Percentiles rank a stretch among this genome's conserved stretches.
Evolutionary conservation across 2,329 filamentous ascomycete species (phyloP).

Genomic region (Exophiala sp.): DNA sequence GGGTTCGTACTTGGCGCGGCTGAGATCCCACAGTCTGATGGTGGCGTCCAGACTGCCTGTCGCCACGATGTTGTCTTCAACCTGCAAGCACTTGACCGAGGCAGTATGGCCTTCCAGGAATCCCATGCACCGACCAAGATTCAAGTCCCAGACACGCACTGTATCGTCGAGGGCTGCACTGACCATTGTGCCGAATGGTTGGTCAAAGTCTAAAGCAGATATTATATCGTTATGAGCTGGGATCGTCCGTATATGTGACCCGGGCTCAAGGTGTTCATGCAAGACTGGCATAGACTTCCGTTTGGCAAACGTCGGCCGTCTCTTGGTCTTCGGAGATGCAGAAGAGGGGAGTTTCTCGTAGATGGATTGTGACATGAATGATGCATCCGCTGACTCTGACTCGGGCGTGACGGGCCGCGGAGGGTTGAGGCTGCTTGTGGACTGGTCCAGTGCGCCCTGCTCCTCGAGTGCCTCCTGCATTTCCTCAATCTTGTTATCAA

Average conservation of each 20-base stretch:
- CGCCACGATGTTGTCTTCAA: slow-evolving; percentile 91
- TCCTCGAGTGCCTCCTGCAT: slow-evolving; percentile 54
- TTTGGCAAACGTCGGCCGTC: slow-evolving; percentile 45
- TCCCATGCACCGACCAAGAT: slow-evolving; percentile 85
- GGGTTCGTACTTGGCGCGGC: slow-evolving; percentile 76
- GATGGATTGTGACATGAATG: slow-evolving; percentile 96
- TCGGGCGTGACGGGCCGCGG: slow-evolving; percentile 44
- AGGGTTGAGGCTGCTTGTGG: slow-evolving; percentile 28
- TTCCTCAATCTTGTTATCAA: slow-evolving; percentile 59
- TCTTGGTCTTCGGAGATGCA: slow-evolving; percentile 42
- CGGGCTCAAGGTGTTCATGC: slow-evolving; percentile 90
- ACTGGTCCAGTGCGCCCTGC: slow-evolving; percentile 30
- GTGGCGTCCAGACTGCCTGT: slow-evolving; percentile 94
- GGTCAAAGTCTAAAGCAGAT: slow-evolving; percentile 89
- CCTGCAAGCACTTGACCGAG: slow-evolving; percentile 84
- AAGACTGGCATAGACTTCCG: slow-evolving; percentile 87
- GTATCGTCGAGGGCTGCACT: slow-evolving; percentile 89
- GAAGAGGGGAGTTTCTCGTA: slow-evolving; percentile 77
- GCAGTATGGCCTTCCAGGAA: slow-evolving; percentile 89
- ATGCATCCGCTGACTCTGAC: slow-evolving; percentile 45
- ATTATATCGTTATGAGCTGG: slow-evolving; percentile 83
- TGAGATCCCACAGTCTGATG: slow-evolving; percentile 91
- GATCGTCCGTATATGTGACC: slow-evolving; percentile 79
- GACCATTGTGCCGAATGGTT: slow-evolving; percentile 93
- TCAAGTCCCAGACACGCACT: slow-evolving; percentile 93